Evolutionary conservation across 192 early-diverging fungal species (phyloP), one percentile per base, ranked within the genome.

Genomic region (Linnemannia exigua): DNA sequence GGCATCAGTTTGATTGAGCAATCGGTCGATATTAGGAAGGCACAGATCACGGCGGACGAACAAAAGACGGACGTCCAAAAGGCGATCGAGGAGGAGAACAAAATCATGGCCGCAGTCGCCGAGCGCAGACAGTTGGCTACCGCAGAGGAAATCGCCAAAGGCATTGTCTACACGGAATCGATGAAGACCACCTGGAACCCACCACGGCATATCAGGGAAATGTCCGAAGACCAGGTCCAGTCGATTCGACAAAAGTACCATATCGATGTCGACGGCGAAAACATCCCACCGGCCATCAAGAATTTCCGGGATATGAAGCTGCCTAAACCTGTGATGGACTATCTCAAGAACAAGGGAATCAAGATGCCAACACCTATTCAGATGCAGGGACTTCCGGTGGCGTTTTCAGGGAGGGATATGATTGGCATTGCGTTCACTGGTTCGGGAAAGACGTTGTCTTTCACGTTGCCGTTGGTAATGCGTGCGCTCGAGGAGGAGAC

Each of bases 341-440:
- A 97, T 74, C 90, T 99, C 37, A 91, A 92, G 77, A 84, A 88
- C 9, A 98, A 98, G 79, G 92, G 92, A 8, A 99, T 99, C 70
- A 82, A 90, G n/a, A 89, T 92, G 70, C 98, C 98, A 14, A 98
- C 98, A 35, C 97, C 97, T 16, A 99, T 99, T 91, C 97, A 99
- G 87, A 93, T 98, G 77, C 97, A 99, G 80, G 98, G 98, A n/a
- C 79, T 99, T 50, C 98, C 98, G 1, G 96, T 96, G 1, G 96
- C 94, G 82, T 87, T 99, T 17, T 90, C 93, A 35, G 98, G 98
- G 15, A 87, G 98, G 47, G 98, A 98, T 78, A 99, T 99, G 98
- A 98, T 99, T 84, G 97, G 97, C 16, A 97, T 97, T 90, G 97
- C 98, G 0, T 98, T 98, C 80, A 98, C 98, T n/a, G 97, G 98